Evolutionary conservation across 495 filamentous ascomycete genomes (phyloP).

Genomic region (Aspergillus mulundensis): DNA sequence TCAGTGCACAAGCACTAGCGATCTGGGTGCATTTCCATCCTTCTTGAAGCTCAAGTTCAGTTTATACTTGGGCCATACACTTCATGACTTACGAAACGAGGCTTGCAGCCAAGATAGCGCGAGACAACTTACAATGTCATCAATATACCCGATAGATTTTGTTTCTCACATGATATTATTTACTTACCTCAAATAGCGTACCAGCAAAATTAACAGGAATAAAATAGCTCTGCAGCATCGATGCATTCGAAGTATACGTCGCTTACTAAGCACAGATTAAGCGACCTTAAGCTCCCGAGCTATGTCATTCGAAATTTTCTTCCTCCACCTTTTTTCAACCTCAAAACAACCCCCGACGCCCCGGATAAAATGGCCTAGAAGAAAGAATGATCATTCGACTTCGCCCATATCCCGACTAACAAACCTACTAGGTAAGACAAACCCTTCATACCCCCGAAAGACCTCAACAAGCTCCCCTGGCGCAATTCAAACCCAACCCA

Average conservation of each 20-base stretch:
- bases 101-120: neutral
- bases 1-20: neutral
- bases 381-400: neutral
- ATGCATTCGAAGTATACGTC: neutral
- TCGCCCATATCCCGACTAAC: neutral
- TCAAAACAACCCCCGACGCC: neutral
- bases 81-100: neutral
- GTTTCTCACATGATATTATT: neutral
- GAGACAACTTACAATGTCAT: neutral
- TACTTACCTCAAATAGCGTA: neutral
- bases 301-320: conserved; percentile 4
- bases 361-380: too few relatives aligned
- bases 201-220: neutral
- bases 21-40: neutral
- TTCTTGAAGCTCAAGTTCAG: neutral
- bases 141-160: neutral
- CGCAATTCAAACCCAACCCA: conserved; percentile 7
- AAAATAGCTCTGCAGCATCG: neutral
- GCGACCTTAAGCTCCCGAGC: neutral
- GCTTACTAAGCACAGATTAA: conserved; percentile 5
- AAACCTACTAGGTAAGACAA: neutral
- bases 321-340: neutral
- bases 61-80: neutral
- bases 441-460: neutral
- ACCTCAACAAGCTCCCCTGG: conserved; percentile 12